phyloP scores from a whole-genome alignment of 176 grass and related monocot species.

The Raddia distichophylla region DNA sequence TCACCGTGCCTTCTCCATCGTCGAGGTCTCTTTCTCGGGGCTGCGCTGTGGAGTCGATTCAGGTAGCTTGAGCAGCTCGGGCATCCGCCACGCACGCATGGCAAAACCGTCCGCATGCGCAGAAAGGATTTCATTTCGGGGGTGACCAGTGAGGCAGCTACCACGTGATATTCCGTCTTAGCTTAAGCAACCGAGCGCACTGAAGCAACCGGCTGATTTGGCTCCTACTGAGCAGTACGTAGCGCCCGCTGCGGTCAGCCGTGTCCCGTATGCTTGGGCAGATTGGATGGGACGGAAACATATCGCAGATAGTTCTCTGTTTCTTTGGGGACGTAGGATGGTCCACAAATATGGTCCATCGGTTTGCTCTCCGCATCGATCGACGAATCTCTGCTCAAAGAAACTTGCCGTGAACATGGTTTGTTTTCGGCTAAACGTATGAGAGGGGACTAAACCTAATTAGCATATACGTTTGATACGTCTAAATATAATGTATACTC shows the following conservation, averaged over 20 bases:
- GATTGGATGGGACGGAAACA: not conserved
- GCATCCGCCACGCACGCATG: not conserved
- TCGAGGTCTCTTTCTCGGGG: constrained; percentile 24
- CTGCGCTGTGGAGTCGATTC: not conserved
- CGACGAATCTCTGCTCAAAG: no score
- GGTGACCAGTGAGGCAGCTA: not conserved
- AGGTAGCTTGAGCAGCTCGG: constrained; percentile 25
- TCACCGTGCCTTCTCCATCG: not conserved
- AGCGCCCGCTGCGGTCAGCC: not conserved
- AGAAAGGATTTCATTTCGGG: not conserved
- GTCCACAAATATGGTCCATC: no score
- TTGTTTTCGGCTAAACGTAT: no score
- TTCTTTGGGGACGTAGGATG: no score
- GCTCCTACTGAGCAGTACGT: not conserved
- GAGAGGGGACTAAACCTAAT: no score
- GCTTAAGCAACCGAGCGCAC: not conserved
- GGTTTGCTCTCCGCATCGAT: no score
- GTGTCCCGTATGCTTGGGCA: not conserved
- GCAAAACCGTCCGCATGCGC: not conserved
- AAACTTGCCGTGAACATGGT: no score
- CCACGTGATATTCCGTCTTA: not conserved
- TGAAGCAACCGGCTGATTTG: not conserved
- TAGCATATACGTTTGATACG: no score
- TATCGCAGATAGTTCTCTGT: not conserved
- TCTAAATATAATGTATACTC: no score